Conservation (phyloP, 371 early-diverging fungal species). For the Haplosporangium sp. region DNA sequence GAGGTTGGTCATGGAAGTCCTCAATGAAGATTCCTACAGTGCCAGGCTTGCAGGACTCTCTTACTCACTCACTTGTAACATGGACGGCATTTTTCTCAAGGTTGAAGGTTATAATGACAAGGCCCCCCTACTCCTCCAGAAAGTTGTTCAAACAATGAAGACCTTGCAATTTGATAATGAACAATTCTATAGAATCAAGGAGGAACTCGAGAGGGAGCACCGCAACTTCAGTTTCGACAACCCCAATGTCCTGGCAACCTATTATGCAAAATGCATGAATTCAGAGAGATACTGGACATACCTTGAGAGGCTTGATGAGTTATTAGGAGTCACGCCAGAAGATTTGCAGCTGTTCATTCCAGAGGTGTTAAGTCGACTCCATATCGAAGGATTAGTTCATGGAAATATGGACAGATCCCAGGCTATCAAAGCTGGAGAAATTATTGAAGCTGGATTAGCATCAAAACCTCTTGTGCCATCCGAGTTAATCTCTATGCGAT, state of each 20-base stretch:
- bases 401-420: constrained; percentile 78
- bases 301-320: constrained; percentile 74
- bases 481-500: constrained; percentile 66
- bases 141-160: constrained; percentile 75
- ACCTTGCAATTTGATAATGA: constrained; percentile 68
- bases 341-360: constrained; percentile 65
- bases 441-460: constrained; percentile 62
- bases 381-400: constrained; percentile 82
- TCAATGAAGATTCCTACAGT: constrained; percentile 86
- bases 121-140: constrained; percentile 72
- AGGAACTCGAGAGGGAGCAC: constrained; percentile 58
- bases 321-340: constrained; percentile 57
- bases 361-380: constrained; percentile 32
- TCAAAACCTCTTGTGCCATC: constrained; percentile 69
- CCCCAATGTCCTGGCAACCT: constrained; percentile 78
- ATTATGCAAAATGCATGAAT: constrained; percentile 76
- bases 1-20: constrained; percentile 79
- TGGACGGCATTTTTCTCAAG: constrained; percentile 72
- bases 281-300: constrained; percentile 84
- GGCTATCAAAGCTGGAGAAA: constrained; percentile 67
- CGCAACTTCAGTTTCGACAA: constrained; percentile 72
- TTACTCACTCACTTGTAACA: constrained; percentile 70
- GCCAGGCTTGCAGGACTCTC: constrained; percentile 87
- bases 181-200: constrained; percentile 79
- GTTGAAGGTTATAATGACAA: constrained; percentile 90